phyloP scores from a whole-genome alignment of 495 filamentous ascomycete genomes.

The Penicillium crystallinum region DNA sequence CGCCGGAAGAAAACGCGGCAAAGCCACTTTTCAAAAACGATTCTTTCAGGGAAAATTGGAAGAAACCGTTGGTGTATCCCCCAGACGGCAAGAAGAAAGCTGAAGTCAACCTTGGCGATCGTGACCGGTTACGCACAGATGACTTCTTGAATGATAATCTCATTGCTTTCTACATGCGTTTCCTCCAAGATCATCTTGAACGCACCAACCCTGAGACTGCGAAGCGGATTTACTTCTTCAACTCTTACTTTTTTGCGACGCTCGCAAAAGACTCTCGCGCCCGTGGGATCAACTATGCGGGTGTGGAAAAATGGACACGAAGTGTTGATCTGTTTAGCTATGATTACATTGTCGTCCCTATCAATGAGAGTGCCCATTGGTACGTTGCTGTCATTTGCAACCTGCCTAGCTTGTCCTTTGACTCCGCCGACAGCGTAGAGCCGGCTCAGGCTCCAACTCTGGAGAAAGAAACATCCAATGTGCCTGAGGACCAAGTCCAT shows the following conservation, averaged over 20 bases:
- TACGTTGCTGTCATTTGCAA: constrained; percentile 97
- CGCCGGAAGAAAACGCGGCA: constrained; percentile 1
- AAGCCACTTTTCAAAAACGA: constrained; percentile 8
- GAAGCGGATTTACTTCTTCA: constrained; percentile 76
- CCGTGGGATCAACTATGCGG: constrained; percentile 67
- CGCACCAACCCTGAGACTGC: constrained; percentile 50
- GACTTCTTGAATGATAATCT: constrained; percentile 91
- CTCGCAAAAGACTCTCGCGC: constrained; percentile 54
- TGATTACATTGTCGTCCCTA: constrained; percentile 86
- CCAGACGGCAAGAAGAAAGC: constrained; percentile 62
- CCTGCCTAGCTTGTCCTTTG: constrained; percentile 49
- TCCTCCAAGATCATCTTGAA: constrained; percentile 61
- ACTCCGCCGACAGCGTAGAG: constrained; percentile 11
- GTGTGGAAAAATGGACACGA: constrained; percentile 83
- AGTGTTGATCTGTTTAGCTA: constrained; percentile 79
- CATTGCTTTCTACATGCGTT: constrained; percentile 78
- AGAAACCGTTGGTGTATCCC: constrained; percentile 65
- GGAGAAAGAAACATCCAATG: constrained; percentile 11
- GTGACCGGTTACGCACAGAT: constrained; percentile 73
- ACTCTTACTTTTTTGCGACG: constrained; percentile 83
- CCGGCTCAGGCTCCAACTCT: neutral
- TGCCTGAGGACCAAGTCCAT: constrained; percentile 20
- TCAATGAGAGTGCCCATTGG: constrained; percentile 87
- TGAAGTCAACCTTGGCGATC: constrained; percentile 73
- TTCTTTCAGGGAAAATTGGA: constrained; percentile 26